A percentile compares a stretch with the other conserved stretches of the same genome.
Conservation (phyloP, 2,329 filamentous ascomycete species). For the Leptosphaerulina australis region DNA sequence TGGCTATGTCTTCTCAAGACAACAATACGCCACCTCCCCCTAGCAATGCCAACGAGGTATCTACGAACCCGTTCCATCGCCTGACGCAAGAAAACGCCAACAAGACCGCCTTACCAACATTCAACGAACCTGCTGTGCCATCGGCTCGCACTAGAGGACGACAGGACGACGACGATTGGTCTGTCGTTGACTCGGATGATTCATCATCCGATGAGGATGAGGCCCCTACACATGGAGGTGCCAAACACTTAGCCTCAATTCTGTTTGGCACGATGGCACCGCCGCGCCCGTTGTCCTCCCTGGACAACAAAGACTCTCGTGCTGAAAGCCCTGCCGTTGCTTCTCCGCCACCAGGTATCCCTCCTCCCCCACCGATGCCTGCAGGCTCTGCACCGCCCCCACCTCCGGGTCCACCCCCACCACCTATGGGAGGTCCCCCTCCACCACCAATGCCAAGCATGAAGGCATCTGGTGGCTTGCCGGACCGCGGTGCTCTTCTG, state of each 20-base stretch:
- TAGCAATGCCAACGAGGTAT: conserved; percentile 56
- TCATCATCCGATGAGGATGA: conserved; percentile 73
- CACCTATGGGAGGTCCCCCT: conserved; percentile 41
- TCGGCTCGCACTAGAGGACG: conserved; percentile 61
- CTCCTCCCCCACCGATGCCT: conserved; percentile 61
- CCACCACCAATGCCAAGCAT: conserved; percentile 54
- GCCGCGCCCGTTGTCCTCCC: conserved; percentile 82
- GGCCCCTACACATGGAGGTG: conserved; percentile 79
- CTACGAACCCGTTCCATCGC: conserved; percentile 93
- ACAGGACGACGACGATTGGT: conserved; percentile 79
- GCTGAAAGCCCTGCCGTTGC: conserved; percentile 51
- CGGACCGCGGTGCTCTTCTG: conserved; percentile 66
- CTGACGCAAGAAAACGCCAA: conserved; percentile 69
- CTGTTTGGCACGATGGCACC: conserved; percentile 97
- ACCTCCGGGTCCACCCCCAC: conserved; percentile 59
- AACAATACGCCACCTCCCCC: conserved; percentile 51
- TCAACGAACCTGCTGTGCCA: conserved; percentile 56
- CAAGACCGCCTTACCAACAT: conserved; percentile 48
- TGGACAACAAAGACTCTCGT: conserved; percentile 69
- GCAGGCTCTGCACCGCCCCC: conserved; percentile 50
- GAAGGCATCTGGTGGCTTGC: conserved; percentile 36
- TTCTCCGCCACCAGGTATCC: conserved; percentile 51
- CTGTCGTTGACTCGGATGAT: conserved; percentile 75
- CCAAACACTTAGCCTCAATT: conserved; percentile 91
- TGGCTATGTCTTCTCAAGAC: conserved; percentile 71